A percentile compares a stretch with the other conserved stretches of the same genome.
Evolutionary conservation across 164 flowering plant species (phyloP).

Genomic region (Cinnamomum chago): DNA sequence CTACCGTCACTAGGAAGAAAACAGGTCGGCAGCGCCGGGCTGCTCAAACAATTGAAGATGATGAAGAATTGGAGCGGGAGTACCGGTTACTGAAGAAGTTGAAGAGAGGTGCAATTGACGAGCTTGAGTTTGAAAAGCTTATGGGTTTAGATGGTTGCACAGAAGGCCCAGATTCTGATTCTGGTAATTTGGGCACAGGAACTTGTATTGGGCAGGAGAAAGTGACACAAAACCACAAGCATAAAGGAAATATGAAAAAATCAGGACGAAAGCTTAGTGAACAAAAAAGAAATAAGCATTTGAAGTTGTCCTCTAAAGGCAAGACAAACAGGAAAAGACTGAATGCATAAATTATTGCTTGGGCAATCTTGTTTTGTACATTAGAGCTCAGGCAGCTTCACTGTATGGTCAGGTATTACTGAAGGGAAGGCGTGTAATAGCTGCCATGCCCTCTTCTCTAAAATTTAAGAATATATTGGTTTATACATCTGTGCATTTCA

Average conservation of each 20-base stretch:
- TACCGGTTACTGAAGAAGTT: constrained; percentile 80
- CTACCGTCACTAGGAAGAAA: constrained; percentile 49
- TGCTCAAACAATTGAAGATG: constrained; percentile 68
- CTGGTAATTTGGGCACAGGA: neutral
- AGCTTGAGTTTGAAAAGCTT: constrained; percentile 65
- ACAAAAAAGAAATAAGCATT: constrained; percentile 1
- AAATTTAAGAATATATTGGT: too few species aligned
- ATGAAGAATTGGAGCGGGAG: constrained; percentile 70
- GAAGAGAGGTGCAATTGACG: constrained; percentile 73
- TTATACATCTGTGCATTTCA: too few species aligned
- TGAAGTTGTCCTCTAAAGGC: neutral
- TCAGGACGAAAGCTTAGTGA: neutral
- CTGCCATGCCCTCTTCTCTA: too few species aligned
- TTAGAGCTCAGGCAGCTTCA: too few species aligned
- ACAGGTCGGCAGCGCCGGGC: constrained; percentile 85
- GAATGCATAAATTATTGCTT: neutral
- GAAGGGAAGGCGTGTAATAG: too few species aligned
- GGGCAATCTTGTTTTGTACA: neutral
- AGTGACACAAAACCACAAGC: neutral
- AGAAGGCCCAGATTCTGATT: constrained; percentile 2
- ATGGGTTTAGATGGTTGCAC: constrained; percentile 62
- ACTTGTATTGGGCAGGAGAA: neutral
- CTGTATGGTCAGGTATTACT: too few species aligned
- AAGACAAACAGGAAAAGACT: neutral
- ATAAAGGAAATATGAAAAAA: neutral